These are phyloP conservation scores for Pugionium cornutum DNA, from an alignment of 345 rosid species.

Conservation along the genomic window DNA sequence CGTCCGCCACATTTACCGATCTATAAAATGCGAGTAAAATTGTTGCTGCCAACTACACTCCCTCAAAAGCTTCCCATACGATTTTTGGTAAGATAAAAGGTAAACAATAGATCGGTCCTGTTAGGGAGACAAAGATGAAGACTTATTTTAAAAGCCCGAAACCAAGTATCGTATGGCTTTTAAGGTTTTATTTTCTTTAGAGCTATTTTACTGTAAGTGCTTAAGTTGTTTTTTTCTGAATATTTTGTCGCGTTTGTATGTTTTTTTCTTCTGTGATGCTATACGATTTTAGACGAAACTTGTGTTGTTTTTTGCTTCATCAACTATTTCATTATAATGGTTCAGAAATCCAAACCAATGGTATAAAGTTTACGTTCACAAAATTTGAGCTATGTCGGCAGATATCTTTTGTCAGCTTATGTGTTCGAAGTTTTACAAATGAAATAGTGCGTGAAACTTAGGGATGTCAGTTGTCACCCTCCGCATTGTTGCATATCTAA, in stretches of 20 bases:
- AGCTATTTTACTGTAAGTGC: slow-evolving; percentile 13
- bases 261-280: not conserved
- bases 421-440: too few species aligned
- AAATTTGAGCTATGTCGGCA: too few species aligned
- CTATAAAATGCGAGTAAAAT: slow-evolving; percentile 73
- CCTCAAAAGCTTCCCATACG: slow-evolving; percentile 10
- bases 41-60: slow-evolving; percentile 21
- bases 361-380: too few species aligned
- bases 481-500: too few species aligned
- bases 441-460: too few species aligned
- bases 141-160: slow-evolving; percentile 21
- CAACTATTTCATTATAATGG: too few species aligned
- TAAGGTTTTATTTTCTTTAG: slow-evolving; percentile 28
- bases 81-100: slow-evolving; percentile 36
- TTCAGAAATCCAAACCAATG: too few species aligned
- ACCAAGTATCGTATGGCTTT: slow-evolving; percentile 16
- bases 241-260: not conserved
- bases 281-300: slow-evolving; percentile 20
- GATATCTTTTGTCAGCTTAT: too few species aligned
- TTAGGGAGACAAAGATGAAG: slow-evolving; percentile 32
- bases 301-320: not conserved
- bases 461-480: too few species aligned
- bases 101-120: not conserved
- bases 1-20: slow-evolving; percentile 77
- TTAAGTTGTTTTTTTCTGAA: not conserved